phyloP scores from a whole-genome alignment of 176 grass and related monocot genomes.

The Carex littledalei region DNA sequence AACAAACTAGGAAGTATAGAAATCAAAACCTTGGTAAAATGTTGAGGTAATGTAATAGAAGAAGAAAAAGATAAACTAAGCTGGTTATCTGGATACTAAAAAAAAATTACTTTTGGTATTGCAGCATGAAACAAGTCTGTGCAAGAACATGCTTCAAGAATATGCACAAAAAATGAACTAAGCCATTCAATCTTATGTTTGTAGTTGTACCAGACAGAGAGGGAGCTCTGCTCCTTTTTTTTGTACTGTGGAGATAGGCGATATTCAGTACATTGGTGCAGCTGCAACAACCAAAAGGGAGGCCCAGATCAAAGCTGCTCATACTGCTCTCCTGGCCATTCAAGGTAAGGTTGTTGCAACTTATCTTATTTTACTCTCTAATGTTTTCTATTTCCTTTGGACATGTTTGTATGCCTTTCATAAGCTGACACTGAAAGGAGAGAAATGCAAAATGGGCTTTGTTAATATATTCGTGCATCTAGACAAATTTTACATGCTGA shows the following conservation, averaged over 20 bases:
- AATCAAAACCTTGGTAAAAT: background rate
- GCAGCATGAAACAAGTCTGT: slow-evolving; percentile 74
- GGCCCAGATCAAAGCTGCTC: slow-evolving; percentile 84
- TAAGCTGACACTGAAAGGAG: background rate
- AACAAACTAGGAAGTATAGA: background rate
- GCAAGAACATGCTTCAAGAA: slow-evolving; percentile 97
- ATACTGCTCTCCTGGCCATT: slow-evolving; percentile 90
- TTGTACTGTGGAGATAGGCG: slow-evolving; percentile 86
- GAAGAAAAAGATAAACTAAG: background rate
- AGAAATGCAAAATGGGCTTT: background rate
- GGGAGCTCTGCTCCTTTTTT: slow-evolving; percentile 41
- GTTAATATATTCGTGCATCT: background rate
- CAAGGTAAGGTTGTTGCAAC: slow-evolving; percentile 35
- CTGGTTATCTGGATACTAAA: background rate
- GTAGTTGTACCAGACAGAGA: slow-evolving; percentile 34
- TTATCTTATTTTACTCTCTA: background rate
- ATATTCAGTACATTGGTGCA: slow-evolving; percentile 90
- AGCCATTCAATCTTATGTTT: slow-evolving; percentile 77
- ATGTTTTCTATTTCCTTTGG: background rate
- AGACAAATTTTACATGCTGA: background rate
- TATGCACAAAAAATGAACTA: slow-evolving; percentile 99
- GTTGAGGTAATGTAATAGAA: background rate
- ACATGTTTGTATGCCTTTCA: background rate
- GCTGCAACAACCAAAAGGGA: slow-evolving; percentile 79
- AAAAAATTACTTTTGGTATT: slow-evolving; percentile 14